Evolutionary conservation across 192 early-diverging fungal genomes (phyloP).

Genomic region (Coemansia sp.): DNA sequence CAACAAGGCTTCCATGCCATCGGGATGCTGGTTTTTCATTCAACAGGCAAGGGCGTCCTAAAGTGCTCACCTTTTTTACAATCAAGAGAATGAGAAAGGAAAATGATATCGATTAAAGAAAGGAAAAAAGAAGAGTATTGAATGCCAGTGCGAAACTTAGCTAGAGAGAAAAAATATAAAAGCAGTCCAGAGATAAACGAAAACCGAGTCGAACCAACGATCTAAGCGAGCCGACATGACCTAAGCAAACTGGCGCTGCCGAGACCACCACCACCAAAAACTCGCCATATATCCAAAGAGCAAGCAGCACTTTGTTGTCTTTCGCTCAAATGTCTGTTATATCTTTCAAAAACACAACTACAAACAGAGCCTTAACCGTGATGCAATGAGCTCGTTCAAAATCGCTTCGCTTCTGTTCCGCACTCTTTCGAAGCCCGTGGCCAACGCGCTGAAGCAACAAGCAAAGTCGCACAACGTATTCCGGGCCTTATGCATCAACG

Average conservation of each 20-base stretch:
- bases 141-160: not conserved
- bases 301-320: too few species aligned
- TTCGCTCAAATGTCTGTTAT: not conserved
- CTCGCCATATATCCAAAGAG: too few species aligned
- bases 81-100: constrained; percentile 3
- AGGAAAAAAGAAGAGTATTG: not conserved
- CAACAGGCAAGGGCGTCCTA: not conserved
- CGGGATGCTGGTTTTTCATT: too few species aligned
- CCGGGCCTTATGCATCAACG: constrained; percentile 68
- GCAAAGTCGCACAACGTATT: constrained; percentile 63
- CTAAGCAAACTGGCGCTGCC: not conserved
- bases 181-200: not conserved
- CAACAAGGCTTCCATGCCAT: too few species aligned
- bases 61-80: constrained; percentile 9
- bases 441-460: constrained; percentile 55
- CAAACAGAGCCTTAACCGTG: not conserved
- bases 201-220: not conserved
- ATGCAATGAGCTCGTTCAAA: constrained; percentile 64
- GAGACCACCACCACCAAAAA: not conserved
- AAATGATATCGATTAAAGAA: constrained; percentile 8
- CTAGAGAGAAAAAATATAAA: not conserved
- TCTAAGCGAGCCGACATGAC: not conserved
- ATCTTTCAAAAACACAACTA: not conserved
- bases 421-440: constrained; percentile 65
- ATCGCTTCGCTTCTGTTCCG: constrained; percentile 63